Percentiles rank a stretch among this genome's conserved stretches.
Evolutionary conservation across 2,329 filamentous ascomycete genomes (phyloP).

Genomic region (Aspergillus tanneri): DNA sequence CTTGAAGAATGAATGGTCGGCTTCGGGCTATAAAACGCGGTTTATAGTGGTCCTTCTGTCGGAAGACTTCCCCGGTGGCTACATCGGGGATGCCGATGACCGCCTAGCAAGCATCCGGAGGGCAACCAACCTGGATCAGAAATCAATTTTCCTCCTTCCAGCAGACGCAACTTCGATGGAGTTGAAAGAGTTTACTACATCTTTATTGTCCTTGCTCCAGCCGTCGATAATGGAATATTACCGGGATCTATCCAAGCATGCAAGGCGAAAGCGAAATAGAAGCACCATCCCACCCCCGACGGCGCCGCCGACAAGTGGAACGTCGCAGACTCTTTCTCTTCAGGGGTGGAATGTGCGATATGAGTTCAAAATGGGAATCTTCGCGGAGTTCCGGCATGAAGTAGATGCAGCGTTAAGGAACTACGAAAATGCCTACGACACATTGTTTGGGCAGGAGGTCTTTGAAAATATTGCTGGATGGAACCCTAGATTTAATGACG

Average conservation of each 20-base stretch:
- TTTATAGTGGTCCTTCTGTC: slow-evolving; percentile 76
- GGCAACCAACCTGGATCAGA: slow-evolving; percentile 76
- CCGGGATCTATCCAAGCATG: slow-evolving; percentile 87
- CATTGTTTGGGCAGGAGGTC: slow-evolving; percentile 75
- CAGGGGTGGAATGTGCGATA: slow-evolving; percentile 92
- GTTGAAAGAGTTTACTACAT: slow-evolving; percentile 69
- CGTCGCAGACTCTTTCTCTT: slow-evolving; percentile 78
- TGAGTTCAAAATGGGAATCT: slow-evolving; percentile 87
- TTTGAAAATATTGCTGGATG: slow-evolving; percentile 87
- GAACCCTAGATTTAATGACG: slow-evolving; percentile 88
- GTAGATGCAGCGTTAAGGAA: slow-evolving; percentile 83
- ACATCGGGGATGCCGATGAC: slow-evolving; percentile 65
- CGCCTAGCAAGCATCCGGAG: slow-evolving; percentile 76
- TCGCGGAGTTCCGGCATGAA: slow-evolving; percentile 91
- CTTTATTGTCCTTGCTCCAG: slow-evolving; percentile 70
- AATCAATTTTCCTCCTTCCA: slow-evolving; percentile 81
- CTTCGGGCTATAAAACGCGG: slow-evolving; percentile 67
- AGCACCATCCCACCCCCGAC: slow-evolving; percentile 77
- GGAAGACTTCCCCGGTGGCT: slow-evolving; percentile 65
- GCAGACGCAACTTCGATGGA: slow-evolving; percentile 70
- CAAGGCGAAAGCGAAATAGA: slow-evolving; percentile 80
- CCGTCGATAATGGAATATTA: slow-evolving; percentile 83
- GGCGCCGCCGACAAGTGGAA: slow-evolving; percentile 76
- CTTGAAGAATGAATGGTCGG: slow-evolving; percentile 64
- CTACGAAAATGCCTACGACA: slow-evolving; percentile 84